A percentile compares a stretch with the other conserved stretches of the same genome.
Conservation (phyloP, 2,329 filamentous ascomycete species). For the Diplodia intermedia region DNA sequence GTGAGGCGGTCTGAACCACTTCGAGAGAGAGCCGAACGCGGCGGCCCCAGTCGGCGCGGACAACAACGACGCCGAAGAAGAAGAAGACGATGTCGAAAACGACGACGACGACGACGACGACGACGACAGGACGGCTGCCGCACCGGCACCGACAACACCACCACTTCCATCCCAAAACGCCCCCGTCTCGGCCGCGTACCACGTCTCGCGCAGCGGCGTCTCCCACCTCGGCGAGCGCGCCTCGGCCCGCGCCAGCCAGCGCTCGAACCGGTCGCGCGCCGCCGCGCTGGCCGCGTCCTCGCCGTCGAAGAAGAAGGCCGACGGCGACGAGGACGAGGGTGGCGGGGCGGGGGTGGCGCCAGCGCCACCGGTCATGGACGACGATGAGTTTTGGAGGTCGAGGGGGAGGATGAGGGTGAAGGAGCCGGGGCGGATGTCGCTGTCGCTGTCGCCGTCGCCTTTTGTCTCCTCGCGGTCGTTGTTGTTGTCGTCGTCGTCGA, state of each 20-base stretch:
- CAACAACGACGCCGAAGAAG: background rate
- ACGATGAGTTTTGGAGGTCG: background rate
- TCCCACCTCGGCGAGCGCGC: constrained; percentile 13
- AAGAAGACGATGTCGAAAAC: background rate
- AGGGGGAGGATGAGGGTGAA: background rate
- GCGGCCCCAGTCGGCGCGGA: background rate
- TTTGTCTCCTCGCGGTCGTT: background rate
- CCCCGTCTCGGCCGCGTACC: constrained; percentile 11
- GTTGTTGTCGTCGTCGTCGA: background rate
- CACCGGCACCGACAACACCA: background rate
- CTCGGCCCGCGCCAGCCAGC: constrained; percentile 15
- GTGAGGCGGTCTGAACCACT: background rate
- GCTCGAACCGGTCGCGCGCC: constrained; percentile 1
- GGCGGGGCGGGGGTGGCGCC: too few species aligned
- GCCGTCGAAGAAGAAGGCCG: background rate
- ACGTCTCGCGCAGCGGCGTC: constrained; percentile 17
- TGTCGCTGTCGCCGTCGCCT: too few species aligned
- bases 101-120: background rate
- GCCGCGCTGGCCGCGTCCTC: background rate
- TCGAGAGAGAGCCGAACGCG: background rate
- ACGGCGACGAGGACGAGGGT: background rate
- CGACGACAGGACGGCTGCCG: background rate
- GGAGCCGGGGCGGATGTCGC: background rate
- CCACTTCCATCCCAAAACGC: background rate
- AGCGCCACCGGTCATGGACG: background rate